Evolutionary conservation across 2,329 filamentous ascomycete species (phyloP).

Genomic region (Clonostachys sp.): DNA sequence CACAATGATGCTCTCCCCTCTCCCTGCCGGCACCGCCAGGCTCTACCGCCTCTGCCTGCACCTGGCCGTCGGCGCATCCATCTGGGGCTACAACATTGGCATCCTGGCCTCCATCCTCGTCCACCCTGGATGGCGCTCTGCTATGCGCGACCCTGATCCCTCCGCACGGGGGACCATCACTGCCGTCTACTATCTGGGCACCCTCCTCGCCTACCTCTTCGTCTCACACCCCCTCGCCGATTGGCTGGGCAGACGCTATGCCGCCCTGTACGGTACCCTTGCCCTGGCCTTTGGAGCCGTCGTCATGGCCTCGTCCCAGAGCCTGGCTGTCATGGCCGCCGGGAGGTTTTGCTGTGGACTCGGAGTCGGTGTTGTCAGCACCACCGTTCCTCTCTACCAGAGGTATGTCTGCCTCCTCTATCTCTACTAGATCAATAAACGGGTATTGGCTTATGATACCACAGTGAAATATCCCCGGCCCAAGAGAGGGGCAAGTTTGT

Average conservation of each 20-base stretch:
- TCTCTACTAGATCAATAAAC: background rate
- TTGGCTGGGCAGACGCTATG: conserved; percentile 43
- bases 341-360: conserved; percentile 48
- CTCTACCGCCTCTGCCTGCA: conserved; percentile 44
- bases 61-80: conserved; percentile 50
- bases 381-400: conserved; percentile 53
- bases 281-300: conserved; percentile 42
- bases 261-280: conserved; percentile 40
- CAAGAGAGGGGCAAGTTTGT: conserved; percentile 49
- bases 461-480: conserved; percentile 49
- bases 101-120: conserved; percentile 52
- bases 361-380: conserved; percentile 50
- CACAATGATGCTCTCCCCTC: too few species aligned
- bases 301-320: conserved; percentile 36
- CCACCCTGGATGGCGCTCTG: conserved; percentile 45
- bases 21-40: conserved; percentile 10
- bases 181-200: conserved; percentile 53
- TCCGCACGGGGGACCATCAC: conserved; percentile 46
- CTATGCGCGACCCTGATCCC: conserved; percentile 37
- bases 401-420: conserved; percentile 25
- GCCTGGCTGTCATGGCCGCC: conserved; percentile 40
- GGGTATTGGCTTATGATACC: background rate
- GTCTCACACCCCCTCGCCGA: conserved; percentile 47
- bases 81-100: conserved; percentile 57
- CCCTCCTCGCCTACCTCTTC: conserved; percentile 49